phyloP scores from a whole-genome alignment of 169 alveolate genomes.

The Pseudocohnilembus persalinus region DNA sequence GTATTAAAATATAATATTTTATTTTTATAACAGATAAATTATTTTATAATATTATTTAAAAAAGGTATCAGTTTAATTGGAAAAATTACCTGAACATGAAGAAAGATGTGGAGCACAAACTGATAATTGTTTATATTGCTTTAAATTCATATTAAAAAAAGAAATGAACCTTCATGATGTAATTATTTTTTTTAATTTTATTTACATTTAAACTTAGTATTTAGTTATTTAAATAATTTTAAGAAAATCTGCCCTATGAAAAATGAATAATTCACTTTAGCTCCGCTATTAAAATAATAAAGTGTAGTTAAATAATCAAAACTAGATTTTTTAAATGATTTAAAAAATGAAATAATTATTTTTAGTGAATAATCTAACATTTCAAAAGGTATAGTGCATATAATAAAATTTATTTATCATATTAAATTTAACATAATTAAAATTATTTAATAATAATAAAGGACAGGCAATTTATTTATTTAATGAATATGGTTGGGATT shows the following conservation, averaged over 20 bases:
- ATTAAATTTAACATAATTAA: no score
- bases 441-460: no score
- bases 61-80: neutral
- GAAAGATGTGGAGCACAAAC: neutral
- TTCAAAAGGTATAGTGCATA: no score
- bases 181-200: no score
- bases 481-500: neutral
- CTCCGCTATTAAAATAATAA: neutral
- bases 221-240: no score
- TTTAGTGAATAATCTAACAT: neutral
- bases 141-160: no score
- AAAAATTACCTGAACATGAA: neutral
- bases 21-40: neutral
- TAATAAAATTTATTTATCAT: no score
- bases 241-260: neutral
- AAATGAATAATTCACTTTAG: neutral
- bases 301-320: neutral
- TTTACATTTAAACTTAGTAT: neutral
- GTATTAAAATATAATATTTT: neutral
- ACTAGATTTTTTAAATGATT: no score
- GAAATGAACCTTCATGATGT: neutral
- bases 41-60: no score
- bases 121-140: neutral
- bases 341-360: neutral
- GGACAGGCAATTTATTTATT: neutral